Base-by-base conservation (phyloP, 2,329 filamentous ascomycete species). In the Colletotrichum sp. region DNA sequence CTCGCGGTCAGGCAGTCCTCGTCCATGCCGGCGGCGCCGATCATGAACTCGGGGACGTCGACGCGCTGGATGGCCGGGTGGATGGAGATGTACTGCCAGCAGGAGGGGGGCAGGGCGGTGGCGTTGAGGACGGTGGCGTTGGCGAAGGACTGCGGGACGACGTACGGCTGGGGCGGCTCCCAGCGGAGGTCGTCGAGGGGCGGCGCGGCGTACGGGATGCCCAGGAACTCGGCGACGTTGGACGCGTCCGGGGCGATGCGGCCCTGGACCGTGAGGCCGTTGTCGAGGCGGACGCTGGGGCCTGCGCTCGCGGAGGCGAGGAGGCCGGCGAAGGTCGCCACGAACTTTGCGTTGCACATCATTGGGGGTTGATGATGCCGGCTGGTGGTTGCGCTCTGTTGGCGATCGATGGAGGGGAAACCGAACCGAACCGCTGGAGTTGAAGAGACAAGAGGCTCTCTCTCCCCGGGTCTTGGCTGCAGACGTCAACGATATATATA, bases 1-100 rank as follows among this genome's bases (percentile, higher is more conserved):
- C 88, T 90, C 75, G 94, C 82, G 3, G 88, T 92, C 49, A 94
- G 83, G 78, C 93, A 95, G 81, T 94, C 92, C 81, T 95, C 93
- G 44, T 76, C 59, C 74, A 76, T 74, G 21, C 74, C 74, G 44
- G 74, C 74, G 49, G 36, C 32, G 18, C 74, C 70, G 59, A 74
- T 76, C 74, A 76, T 74, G 70, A 76, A 76, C 74, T 76, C 74
- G 21, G 74, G 70, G 57, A 74, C 74, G 21, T 76, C 70, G 34
- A 73, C 65, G 13, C 74, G 74, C 64, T 65, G 70, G 28, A 76
- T 68, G 32, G 70, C 74, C 34, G 74, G 74, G 34, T 73, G 70
- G 21, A 76, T 64, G 65, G 74, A 76, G 59, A 76, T 76, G 59
- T 76, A 76, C 65, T 74, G 70, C 74, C 74, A 76, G 59, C 74